Conservation (phyloP, 2,329 filamentous ascomycete species). For the Didymella sp. region DNA sequence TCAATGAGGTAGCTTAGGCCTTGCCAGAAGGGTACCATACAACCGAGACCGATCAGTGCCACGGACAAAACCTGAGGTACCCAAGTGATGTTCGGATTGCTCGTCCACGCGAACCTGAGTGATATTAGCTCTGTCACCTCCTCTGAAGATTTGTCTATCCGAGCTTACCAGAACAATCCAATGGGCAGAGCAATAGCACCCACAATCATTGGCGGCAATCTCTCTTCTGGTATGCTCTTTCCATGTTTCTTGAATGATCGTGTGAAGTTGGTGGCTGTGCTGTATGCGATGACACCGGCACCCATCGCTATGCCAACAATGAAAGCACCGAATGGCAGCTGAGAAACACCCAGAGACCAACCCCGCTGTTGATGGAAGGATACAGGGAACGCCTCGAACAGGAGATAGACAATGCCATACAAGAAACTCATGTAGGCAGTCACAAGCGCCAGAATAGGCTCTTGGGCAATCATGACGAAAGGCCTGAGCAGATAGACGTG, state of each 20-base stretch:
- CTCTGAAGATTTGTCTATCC: too few relatives aligned
- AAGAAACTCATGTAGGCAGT: conserved; percentile 73
- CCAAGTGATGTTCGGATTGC: conserved; percentile 59
- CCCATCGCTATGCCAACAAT: conserved; percentile 67
- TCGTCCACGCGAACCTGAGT: conserved; percentile 63
- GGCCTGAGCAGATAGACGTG: conserved; percentile 73
- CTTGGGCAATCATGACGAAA: conserved; percentile 65
- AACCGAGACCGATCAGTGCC: conserved; percentile 72
- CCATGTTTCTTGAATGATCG: conserved; percentile 46
- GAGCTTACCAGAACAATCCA: conserved; percentile 62
- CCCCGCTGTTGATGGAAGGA: conserved; percentile 70
- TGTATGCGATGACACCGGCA: conserved; percentile 41
- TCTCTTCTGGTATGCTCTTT: conserved; percentile 64
- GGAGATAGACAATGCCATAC: conserved; percentile 69
- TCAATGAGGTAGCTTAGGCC: conserved; percentile 85
- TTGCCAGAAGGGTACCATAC: conserved; percentile 81
- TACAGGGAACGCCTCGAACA: conserved; percentile 63
- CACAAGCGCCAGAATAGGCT: conserved; percentile 53
- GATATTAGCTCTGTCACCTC: not conserved
- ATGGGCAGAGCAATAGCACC: conserved; percentile 64
- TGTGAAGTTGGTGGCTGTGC: conserved; percentile 45
- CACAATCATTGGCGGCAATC: conserved; percentile 71
- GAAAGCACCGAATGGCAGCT: conserved; percentile 70
- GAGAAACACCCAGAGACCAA: conserved; percentile 66
- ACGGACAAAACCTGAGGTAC: conserved; percentile 64